phyloP scores from a whole-genome alignment of 208 protist genomes.

The Kentomonas sorsogonicus region DNA sequence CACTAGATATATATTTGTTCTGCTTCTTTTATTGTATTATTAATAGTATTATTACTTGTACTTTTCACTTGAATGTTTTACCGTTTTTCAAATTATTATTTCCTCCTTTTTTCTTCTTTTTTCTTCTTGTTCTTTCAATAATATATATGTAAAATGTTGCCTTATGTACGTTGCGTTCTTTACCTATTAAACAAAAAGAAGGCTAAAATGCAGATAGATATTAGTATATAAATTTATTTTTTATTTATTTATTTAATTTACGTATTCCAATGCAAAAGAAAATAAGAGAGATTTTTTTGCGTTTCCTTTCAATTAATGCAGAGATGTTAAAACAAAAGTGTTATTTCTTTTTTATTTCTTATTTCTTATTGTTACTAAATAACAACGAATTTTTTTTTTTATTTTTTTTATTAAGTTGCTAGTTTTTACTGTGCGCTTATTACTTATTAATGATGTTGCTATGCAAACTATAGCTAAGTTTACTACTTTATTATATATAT shows the following conservation, averaged over 20 bases:
- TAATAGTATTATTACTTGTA: not conserved
- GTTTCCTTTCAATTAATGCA: constrained; percentile 1
- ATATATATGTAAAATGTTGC: too few species aligned
- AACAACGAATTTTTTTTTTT: constrained; percentile 1
- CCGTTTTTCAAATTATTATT: too few species aligned
- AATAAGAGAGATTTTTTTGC: too few species aligned
- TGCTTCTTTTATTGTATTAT: constrained; percentile 10
- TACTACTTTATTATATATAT: too few species aligned
- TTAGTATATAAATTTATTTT: constrained; percentile 13
- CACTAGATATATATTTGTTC: constrained; percentile 4
- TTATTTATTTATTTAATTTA: constrained; percentile 4
- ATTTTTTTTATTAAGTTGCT: too few species aligned
- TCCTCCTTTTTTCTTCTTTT: too few species aligned
- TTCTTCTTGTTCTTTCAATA: too few species aligned
- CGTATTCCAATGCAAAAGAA: too few species aligned
- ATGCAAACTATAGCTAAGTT: too few species aligned
- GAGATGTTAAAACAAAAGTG: constrained; percentile 1
- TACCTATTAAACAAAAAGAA: constrained; percentile 5
- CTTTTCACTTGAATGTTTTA: not conserved
- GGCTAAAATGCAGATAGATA: constrained; percentile 9
- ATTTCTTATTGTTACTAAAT: not conserved
- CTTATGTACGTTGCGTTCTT: too few species aligned
- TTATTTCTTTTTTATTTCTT: constrained; percentile 3
- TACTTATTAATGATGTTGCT: too few species aligned
- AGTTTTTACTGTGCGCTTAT: too few species aligned